These are phyloP conservation scores for Ostreobium quekettii DNA, from an alignment of 139 green algal species.

Conservation along the genomic window DNA sequence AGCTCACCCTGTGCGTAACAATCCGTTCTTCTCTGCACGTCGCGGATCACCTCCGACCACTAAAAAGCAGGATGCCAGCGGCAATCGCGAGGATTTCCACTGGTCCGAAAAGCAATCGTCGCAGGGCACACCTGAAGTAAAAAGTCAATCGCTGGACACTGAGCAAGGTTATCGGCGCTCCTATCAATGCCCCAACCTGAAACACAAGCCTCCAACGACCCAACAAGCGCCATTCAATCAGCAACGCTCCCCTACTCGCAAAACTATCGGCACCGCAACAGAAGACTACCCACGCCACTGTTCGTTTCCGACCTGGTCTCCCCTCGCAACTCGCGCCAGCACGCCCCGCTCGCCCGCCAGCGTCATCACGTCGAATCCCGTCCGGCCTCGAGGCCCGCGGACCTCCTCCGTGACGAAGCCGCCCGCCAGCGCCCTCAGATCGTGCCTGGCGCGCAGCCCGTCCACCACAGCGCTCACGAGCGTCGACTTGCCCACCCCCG, in stretches of 20 bases:
- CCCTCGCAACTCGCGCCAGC: not conserved
- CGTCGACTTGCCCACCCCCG: constrained; percentile 10
- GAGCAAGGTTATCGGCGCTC: not conserved
- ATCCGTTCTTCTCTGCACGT: too few species aligned
- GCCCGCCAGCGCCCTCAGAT: not conserved
- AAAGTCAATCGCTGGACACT: not conserved
- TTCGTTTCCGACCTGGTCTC: not conserved
- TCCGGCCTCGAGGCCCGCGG: not conserved
- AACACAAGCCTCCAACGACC: not conserved
- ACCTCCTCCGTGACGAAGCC: constrained; percentile 17
- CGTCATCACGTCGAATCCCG: constrained; percentile 14
- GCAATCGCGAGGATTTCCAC: not conserved
- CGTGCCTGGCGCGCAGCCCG: not conserved
- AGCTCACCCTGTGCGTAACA: too few species aligned
- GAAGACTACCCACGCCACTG: not conserved
- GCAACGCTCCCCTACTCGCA: not conserved
- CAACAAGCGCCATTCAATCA: not conserved
- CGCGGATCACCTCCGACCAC: too few species aligned
- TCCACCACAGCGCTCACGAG: constrained; percentile 7
- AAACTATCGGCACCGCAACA: not conserved
- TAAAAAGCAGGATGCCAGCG: too few species aligned
- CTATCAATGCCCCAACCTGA: not conserved
- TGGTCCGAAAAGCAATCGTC: not conserved
- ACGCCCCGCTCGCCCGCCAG: not conserved
- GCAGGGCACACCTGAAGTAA: not conserved